Evolutionary conservation across 2,329 filamentous ascomycete species (phyloP).

Genomic region (Elsinoe fawcettii): DNA sequence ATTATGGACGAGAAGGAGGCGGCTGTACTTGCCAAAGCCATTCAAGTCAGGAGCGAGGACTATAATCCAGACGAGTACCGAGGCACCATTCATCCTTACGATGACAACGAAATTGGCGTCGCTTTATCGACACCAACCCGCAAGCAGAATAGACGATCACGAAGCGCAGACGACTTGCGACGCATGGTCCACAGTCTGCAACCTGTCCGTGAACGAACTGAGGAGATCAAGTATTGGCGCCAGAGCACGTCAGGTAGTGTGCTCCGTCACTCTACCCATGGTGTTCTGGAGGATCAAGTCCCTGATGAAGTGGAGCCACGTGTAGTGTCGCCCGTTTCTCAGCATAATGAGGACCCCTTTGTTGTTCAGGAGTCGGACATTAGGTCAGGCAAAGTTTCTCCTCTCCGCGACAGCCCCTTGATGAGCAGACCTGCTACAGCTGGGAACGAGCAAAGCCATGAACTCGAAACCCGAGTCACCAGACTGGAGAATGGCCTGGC

Average conservation of each 20-base stretch:
- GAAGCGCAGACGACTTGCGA: conserved; percentile 29
- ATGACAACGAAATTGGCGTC: conserved; percentile 17
- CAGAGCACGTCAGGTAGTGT: conserved; percentile 27
- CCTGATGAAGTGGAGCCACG: not conserved
- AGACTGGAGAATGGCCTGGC: conserved; percentile 29
- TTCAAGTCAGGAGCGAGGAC: conserved; percentile 13
- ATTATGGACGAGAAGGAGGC: conserved; percentile 24
- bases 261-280: conserved; percentile 22
- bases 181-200: conserved; percentile 18
- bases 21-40: conserved; percentile 17
- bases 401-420: conserved; percentile 12
- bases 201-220: conserved; percentile 27
- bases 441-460: conserved; percentile 20
- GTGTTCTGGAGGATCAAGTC: not conserved
- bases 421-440: conserved; percentile 14
- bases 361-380: not conserved
- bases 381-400: not conserved
- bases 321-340: not conserved
- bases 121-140: conserved; percentile 19
- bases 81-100: conserved; percentile 1
- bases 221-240: conserved; percentile 32
- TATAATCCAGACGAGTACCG: conserved; percentile 3
- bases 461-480: conserved; percentile 30
- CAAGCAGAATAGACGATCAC: conserved; percentile 27
- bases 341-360: conserved; percentile 1